Conservation (phyloP, 345 rosid genomes). For the Leavenworthia alabamica region DNA sequence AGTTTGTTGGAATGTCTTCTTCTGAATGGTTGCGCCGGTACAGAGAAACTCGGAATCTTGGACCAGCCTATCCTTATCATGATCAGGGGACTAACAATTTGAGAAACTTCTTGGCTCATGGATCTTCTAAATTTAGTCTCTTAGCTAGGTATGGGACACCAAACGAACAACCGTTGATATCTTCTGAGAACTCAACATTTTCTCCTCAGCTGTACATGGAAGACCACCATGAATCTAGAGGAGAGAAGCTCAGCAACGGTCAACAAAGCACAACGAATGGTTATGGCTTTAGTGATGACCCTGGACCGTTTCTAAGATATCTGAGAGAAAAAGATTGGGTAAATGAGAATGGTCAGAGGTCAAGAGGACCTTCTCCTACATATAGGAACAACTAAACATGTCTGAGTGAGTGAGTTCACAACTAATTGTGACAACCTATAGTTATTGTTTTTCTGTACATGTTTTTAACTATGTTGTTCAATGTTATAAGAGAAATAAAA, state of each 20-base stretch:
- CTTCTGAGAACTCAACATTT: constrained; percentile 25
- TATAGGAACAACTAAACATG: constrained; percentile 45
- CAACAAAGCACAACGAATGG: constrained; percentile 42
- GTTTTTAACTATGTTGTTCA: too few species aligned
- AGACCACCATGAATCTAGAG: constrained; percentile 37
- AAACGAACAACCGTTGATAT: too few species aligned
- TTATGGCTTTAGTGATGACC: constrained; percentile 51
- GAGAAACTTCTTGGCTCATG: constrained; percentile 29
- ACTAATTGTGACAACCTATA: neutral
- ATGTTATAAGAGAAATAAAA: too few species aligned
- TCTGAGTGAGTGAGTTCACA: neutral
- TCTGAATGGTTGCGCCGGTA: constrained; percentile 95
- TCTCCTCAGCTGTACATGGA: constrained; percentile 23
- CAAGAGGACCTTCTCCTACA: constrained; percentile 43
- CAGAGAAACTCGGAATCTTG: constrained; percentile 61
- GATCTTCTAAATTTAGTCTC: constrained; percentile 39
- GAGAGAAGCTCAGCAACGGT: constrained; percentile 38
- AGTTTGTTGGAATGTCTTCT: constrained; percentile 51
- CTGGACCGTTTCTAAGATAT: too few species aligned
- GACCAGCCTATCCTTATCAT: constrained; percentile 33
- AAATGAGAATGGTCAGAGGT: constrained; percentile 53
- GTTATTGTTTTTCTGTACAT: too few species aligned
- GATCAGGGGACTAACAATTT: constrained; percentile 34
- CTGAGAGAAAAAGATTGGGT: constrained; percentile 76
- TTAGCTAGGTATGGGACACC: constrained; percentile 40